Conservation (phyloP, 1,284 basidiomycete genomes). For the Hortiboletus rubellus region DNA sequence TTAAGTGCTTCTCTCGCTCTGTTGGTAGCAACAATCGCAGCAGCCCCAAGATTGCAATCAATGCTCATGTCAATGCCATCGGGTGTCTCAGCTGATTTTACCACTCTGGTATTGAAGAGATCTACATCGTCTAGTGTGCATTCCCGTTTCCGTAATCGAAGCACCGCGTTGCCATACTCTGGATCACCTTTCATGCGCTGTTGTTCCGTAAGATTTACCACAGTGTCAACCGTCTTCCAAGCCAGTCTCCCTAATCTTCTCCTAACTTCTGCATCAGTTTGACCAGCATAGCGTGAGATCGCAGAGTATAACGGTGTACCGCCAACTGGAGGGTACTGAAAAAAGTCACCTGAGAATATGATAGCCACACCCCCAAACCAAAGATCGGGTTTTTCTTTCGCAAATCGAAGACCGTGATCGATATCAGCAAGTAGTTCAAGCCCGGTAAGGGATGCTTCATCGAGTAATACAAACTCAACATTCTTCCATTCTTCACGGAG, state of each 20-base stretch:
- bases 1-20: neutral
- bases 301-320: no score
- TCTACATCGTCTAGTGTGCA: constrained; percentile 32
- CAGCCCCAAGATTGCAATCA: neutral
- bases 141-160: constrained; percentile 15
- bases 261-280: no score
- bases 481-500: constrained; percentile 7
- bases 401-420: no score
- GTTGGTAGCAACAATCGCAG: constrained; percentile 4
- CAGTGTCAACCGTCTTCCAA: constrained; percentile 30
- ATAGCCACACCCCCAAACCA: no score
- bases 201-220: constrained; percentile 31
- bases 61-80: no score
- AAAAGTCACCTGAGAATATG: no score
- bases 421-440: no score
- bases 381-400: no score
- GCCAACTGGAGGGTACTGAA: no score
- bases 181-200: constrained; percentile 33
- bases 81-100: constrained; percentile 12
- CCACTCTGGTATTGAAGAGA: constrained; percentile 30
- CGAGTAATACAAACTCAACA: no score
- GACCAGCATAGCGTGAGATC: no score
- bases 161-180: constrained; percentile 30
- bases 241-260: constrained; percentile 3
- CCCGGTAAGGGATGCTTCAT: no score